phyloP scores from a whole-genome alignment of 768 basidiomycete species.

The Phlegmacium glaucopus region DNA sequence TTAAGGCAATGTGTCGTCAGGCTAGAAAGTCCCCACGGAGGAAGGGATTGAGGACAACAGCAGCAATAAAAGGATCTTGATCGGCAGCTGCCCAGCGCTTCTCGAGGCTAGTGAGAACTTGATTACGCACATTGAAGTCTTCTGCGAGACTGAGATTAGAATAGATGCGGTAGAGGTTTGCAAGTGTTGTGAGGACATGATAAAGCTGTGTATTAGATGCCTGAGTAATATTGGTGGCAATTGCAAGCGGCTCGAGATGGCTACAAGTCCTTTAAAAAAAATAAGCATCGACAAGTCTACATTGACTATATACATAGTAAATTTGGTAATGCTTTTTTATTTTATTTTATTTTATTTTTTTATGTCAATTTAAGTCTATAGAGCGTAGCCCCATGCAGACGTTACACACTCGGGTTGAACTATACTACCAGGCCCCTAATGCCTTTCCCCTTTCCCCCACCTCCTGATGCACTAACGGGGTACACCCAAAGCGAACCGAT shows the following conservation, averaged over 20 bases:
- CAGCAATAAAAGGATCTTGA: conserved; percentile 13
- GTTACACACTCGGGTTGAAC: too few relatives aligned
- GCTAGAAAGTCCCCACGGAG: neutral
- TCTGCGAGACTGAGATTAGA: conserved; percentile 1
- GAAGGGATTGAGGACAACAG: conserved; percentile 13
- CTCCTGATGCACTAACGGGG: too few relatives aligned
- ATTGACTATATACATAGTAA: neutral
- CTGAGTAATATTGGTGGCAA: conserved; percentile 31
- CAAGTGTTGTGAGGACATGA: conserved; percentile 25
- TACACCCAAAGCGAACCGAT: too few relatives aligned
- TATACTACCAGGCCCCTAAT: too few relatives aligned
- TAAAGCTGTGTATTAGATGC: conserved; percentile 22
- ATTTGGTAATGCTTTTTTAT: too few relatives aligned
- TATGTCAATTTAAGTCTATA: too few relatives aligned
- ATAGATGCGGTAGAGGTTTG: conserved; percentile 2
- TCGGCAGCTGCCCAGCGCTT: conserved; percentile 13
- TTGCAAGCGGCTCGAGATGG: conserved; percentile 30
- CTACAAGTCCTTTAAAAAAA: neutral
- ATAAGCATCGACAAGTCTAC: neutral
- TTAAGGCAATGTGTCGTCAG: neutral
- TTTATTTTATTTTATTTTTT: too few relatives aligned
- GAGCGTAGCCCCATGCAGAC: too few relatives aligned
- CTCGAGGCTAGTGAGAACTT: conserved; percentile 13
- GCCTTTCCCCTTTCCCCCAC: too few relatives aligned
- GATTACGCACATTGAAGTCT: neutral